phyloP scores from a whole-genome alignment of 2,329 filamentous ascomycete genomes.

The Trichophyton rubrum region DNA sequence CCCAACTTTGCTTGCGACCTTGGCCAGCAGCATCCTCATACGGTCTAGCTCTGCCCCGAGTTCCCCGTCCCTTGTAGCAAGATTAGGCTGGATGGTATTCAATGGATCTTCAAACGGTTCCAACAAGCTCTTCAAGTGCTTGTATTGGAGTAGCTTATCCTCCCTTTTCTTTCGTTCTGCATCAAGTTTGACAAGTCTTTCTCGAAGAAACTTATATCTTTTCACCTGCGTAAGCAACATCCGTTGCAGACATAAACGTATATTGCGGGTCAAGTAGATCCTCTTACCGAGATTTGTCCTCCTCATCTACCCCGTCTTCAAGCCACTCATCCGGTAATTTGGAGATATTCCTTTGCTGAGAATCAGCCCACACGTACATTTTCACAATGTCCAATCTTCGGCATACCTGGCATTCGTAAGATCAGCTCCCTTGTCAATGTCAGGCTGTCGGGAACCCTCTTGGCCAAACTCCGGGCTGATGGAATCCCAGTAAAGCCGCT shows the following conservation, averaged over 20 bases:
- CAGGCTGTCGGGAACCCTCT: conserved; percentile 16
- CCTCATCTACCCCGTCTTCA: conserved; percentile 21
- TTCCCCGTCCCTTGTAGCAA: conserved; percentile 41
- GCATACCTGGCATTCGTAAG: conserved; percentile 28
- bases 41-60: conserved; percentile 39
- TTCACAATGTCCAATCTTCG: background rate
- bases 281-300: conserved; percentile 23
- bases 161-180: conserved; percentile 34
- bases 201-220: conserved; percentile 29
- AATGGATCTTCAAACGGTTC: conserved; percentile 39
- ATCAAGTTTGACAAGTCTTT: conserved; percentile 36
- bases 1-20: conserved; percentile 28
- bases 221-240: background rate
- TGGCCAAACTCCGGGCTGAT: conserved; percentile 27
- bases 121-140: conserved; percentile 35
- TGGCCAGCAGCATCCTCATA: conserved; percentile 36
- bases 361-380: conserved; percentile 2
- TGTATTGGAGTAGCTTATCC: conserved; percentile 36
- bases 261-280: background rate
- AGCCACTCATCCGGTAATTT: conserved; percentile 28
- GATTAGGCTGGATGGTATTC: conserved; percentile 42
- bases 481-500: conserved; percentile 42
- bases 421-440: conserved; percentile 29
- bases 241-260: background rate
- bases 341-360: conserved; percentile 25